These are phyloP conservation scores for Gentiana dahurica DNA, from an alignment of 257 asterid species.

Conservation along the genomic window DNA sequence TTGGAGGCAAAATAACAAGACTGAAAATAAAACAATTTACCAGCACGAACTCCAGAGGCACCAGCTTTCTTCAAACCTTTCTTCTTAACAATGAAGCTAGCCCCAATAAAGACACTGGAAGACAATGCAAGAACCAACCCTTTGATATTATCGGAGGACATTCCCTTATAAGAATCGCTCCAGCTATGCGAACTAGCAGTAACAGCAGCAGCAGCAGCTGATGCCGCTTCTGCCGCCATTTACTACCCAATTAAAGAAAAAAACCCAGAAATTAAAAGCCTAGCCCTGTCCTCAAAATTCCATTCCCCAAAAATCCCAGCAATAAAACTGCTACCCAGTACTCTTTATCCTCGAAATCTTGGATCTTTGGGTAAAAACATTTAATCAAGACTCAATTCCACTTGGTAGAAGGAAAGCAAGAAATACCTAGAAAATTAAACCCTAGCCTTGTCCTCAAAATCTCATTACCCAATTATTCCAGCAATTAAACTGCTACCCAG, in stretches of 20 bases:
- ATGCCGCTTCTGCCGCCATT: conserved; percentile 30
- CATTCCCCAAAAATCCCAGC: too few relatives aligned
- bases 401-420: too few relatives aligned
- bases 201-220: conserved; percentile 9
- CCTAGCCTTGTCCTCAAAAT: too few relatives aligned
- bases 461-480: too few relatives aligned
- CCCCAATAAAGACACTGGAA: conserved; percentile 75
- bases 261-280: too few relatives aligned
- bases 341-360: too few relatives aligned
- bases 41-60: conserved; percentile 77
- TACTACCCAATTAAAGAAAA: not conserved
- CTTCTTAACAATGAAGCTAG: conserved; percentile 90
- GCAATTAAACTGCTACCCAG: too few relatives aligned
- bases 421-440: too few relatives aligned
- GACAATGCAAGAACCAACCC: conserved; percentile 75
- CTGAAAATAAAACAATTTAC: conserved; percentile 19
- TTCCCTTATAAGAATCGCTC: conserved; percentile 51
- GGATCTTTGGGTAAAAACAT: too few relatives aligned
- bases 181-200: conserved; percentile 20
- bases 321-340: too few relatives aligned
- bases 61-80: conserved; percentile 86
- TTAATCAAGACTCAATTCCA: too few relatives aligned
- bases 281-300: too few relatives aligned
- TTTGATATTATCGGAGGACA: conserved; percentile 71
- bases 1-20: not conserved